Percentiles rank a stretch among this genome's conserved stretches.
phyloP scores from a whole-genome alignment of 2,329 filamentous ascomycete genomes.

The Biscogniauxia sp. region DNA sequence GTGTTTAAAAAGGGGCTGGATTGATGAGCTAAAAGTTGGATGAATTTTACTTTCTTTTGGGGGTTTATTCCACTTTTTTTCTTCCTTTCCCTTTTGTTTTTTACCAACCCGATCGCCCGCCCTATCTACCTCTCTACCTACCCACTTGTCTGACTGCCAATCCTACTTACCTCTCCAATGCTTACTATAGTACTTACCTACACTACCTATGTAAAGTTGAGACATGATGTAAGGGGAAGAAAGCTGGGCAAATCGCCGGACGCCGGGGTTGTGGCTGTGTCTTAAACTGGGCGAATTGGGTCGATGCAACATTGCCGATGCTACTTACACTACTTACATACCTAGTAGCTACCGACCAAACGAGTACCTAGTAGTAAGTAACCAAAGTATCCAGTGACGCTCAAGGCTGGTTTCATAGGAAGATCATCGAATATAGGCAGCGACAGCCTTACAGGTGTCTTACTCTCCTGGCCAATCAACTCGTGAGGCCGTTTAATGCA shows the following conservation, averaged over 20 bases:
- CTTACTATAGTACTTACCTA: too few species aligned
- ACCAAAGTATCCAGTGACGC: background rate
- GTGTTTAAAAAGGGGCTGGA: too few species aligned
- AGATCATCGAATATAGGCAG: background rate
- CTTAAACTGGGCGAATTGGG: background rate
- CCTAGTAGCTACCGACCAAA: too few species aligned
- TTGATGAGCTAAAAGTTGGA: too few species aligned
- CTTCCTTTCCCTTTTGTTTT: background rate
- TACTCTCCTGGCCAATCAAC: background rate
- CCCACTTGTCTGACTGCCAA: background rate
- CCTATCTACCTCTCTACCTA: too few species aligned
- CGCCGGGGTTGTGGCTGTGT: background rate
- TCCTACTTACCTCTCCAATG: too few species aligned
- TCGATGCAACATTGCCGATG: background rate
- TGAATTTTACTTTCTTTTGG: too few species aligned
- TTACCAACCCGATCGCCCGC: background rate
- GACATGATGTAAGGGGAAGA: background rate
- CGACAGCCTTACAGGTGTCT: background rate
- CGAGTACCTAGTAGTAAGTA: too few species aligned
- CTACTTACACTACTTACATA: too few species aligned
- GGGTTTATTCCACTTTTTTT: background rate
- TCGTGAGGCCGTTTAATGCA: background rate
- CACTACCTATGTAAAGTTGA: background rate
- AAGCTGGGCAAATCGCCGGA: background rate
- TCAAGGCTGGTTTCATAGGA: background rate